Conservation (phyloP, 345 rosid species). For the Camelina sativa region DNA sequence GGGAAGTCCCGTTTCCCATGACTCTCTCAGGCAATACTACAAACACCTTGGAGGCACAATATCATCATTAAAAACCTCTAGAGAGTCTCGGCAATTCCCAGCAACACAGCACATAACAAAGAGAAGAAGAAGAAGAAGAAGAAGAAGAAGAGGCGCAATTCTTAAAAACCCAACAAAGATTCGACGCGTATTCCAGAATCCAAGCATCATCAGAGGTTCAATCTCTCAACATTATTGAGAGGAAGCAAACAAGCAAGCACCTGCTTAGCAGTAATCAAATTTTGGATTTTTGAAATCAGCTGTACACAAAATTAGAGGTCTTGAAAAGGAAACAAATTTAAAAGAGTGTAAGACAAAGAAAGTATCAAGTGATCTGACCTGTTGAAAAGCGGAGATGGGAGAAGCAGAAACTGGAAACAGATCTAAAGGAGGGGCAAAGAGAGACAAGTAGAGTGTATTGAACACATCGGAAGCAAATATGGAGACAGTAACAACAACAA, state of each 20-base stretch:
- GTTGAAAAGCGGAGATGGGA: slow-evolving; percentile 59
- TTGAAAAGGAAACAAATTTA: background rate
- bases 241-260: slow-evolving; percentile 19
- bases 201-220: slow-evolving; percentile 66
- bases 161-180: slow-evolving; percentile 63
- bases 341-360: background rate
- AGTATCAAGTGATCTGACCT: slow-evolving; percentile 67
- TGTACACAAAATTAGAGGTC: slow-evolving; percentile 27
- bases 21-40: slow-evolving; percentile 31
- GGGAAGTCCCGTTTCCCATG: slow-evolving; percentile 95
- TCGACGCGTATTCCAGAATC: slow-evolving; percentile 50
- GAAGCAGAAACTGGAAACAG: slow-evolving; percentile 62
- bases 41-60: slow-evolving; percentile 48
- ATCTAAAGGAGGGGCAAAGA: slow-evolving; percentile 58
- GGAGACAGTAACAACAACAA: slow-evolving; percentile 8
- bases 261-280: slow-evolving; percentile 29
- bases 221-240: slow-evolving; percentile 33
- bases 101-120: too few relatives aligned
- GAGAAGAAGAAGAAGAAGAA: too few relatives aligned
- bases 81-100: too few relatives aligned
- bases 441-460: slow-evolving; percentile 60
- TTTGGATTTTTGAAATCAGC: slow-evolving; percentile 25
- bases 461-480: slow-evolving; percentile 45
- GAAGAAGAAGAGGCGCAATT: slow-evolving; percentile 52
- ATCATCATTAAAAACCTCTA: slow-evolving; percentile 39